Base-by-base conservation (phyloP, 2,329 filamentous ascomycete species). In the Thermomyces lanuginosus region DNA sequence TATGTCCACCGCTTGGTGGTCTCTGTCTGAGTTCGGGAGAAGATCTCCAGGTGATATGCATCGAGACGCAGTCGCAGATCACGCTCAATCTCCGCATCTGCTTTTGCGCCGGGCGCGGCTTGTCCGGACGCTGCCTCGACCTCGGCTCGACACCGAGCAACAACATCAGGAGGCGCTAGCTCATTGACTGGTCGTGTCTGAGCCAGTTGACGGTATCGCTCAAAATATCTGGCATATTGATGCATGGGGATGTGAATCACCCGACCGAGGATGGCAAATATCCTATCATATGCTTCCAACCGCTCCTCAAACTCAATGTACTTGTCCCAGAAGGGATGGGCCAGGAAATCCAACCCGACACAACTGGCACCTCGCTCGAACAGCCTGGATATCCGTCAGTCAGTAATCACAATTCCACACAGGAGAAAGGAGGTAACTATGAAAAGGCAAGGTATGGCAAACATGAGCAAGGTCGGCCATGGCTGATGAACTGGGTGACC, bases 251-350 rank as follows among this genome's bases (percentile, higher is more conserved):
- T 83, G 44, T 79, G 70, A 28, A 92, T 78, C 30, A 93, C 68
- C 28, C 84, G 79, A 34, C 67, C 66, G 27, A 92, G 66, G 30
- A 98, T 81, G 21, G 70, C 72, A 41, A 91, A 92, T 29, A 93
- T 80, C 43, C 73, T 81, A 36, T 91, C 80, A 8, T 76, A 70
- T 0, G 77, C 72, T 44, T 92, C 83, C 35, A 86, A 64, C 2
- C 84, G 77, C 49, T 93, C 84, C 50, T 95, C 89, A 44, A 91
- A 95, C 49, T 95, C 89, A 37, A 98, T 72, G 46, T 92, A 98
- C 56, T 92, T 95, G 54, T 98, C 89, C 89, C 89, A 98, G 58
- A 98, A 93, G 1, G 83, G 83, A 48, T 93, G 83, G 2, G 84
- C 77, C 16, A 92, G 65, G 48, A 92, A 98, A 55, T 98, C 89